phyloP scores from a whole-genome alignment of 306 rosid genomes.

The Neltuma alba region DNA sequence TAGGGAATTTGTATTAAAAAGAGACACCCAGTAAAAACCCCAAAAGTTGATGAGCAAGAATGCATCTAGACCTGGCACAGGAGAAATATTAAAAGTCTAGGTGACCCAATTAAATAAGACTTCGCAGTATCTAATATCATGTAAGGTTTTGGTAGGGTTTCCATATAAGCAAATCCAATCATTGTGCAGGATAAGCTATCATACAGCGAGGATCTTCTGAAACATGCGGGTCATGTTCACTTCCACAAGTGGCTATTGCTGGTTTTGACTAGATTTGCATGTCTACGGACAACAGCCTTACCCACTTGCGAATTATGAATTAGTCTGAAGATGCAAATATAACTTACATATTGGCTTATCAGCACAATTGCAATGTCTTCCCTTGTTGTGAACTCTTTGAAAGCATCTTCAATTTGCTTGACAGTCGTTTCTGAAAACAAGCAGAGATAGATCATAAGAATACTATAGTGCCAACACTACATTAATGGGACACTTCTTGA shows the following conservation, averaged over 20 bases:
- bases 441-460: slow-evolving; percentile 22
- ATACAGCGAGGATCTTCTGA: background rate
- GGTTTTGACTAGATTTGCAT: slow-evolving; percentile 18
- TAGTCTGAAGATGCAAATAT: background rate
- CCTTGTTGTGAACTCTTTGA: slow-evolving; percentile 84
- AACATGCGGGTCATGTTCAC: slow-evolving; percentile 11
- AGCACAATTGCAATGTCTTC: slow-evolving; percentile 86
- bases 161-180: background rate
- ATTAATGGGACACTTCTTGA: background rate
- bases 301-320: background rate
- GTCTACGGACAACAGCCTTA: background rate
- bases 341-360: slow-evolving; percentile 96
- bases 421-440: slow-evolving; percentile 74
- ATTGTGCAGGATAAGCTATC: background rate
- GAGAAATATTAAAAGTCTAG: background rate
- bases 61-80: background rate
- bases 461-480: slow-evolving; percentile 25
- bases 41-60: background rate
- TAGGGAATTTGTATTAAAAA: background rate
- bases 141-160: background rate
- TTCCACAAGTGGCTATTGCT: slow-evolving; percentile 15
- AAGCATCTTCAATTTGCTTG: slow-evolving; percentile 93
- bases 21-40: background rate
- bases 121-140: background rate
- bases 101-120: background rate